Conservation (phyloP, 2,329 filamentous ascomycete genomes). For the Lasiodiplodia sp. region DNA sequence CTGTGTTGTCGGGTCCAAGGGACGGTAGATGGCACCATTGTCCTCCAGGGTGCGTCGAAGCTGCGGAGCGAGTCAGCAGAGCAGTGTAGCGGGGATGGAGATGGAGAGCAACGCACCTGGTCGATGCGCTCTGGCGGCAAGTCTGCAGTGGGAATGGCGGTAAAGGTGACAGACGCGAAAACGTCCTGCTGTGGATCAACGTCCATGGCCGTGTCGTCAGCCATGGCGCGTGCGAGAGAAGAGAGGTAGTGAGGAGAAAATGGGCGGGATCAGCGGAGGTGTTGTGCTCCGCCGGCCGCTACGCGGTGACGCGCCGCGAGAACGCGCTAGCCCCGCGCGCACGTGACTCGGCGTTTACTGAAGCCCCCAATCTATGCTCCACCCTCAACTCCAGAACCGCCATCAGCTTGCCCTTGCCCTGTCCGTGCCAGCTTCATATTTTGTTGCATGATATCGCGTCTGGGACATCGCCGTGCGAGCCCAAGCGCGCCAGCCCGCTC, state of each 20-base stretch:
- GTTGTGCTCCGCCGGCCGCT: conserved; percentile 5
- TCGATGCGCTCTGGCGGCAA: conserved; percentile 40
- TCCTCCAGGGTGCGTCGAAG: conserved; percentile 55
- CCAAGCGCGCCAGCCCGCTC: too few relatives aligned
- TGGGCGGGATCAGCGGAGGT: not conserved
- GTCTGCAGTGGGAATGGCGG: conserved; percentile 52
- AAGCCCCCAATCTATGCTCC: not conserved
- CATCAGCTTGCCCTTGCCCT: not conserved
- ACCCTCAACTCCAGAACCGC: not conserved
- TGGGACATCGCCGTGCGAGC: too few relatives aligned
- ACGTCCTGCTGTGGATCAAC: conserved; percentile 38
- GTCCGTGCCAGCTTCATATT: not conserved
- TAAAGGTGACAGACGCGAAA: conserved; percentile 51
- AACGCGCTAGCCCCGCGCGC: conserved; percentile 11
- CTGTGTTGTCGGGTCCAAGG: conserved; percentile 48
- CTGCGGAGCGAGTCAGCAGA: conserved; percentile 45
- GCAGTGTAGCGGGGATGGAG: not conserved
- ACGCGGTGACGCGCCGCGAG: conserved; percentile 14
- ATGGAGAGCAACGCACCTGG: conserved; percentile 36
- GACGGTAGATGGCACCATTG: conserved; percentile 57
- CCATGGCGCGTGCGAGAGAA: conserved; percentile 2
- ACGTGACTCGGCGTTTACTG: not conserved
- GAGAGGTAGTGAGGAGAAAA: not conserved
- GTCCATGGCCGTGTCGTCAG: conserved; percentile 19
- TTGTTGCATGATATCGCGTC: too few relatives aligned